Evolutionary conservation across 2,329 filamentous ascomycete genomes (phyloP), one percentile per base, ranked within the genome.

Genomic region (Beauveria medogensis): DNA sequence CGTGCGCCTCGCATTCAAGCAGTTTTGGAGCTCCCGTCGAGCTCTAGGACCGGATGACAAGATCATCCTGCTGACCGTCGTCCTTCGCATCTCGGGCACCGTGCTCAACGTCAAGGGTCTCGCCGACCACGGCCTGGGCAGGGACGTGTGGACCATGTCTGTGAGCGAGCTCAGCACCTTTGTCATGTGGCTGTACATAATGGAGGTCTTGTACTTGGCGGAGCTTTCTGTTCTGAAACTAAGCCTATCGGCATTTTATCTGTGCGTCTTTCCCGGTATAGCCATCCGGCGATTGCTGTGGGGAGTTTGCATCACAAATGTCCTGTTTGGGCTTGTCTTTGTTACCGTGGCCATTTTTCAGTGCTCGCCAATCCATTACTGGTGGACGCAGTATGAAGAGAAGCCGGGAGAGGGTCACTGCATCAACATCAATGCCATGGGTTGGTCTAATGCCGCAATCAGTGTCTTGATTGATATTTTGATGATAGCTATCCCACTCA

Each of bases 231-330:
- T 81, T 28, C 72, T 80, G 18, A 82, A 84, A 64, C 68, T 81
- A 5, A 76, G 81, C 0, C 72, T 85, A 26, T 70, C 85, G 1
- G 74, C 80, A 65, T 83, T 85, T 68, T 84, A 83, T 65, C 70
- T 82, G 5, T 77, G 80, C 57, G 79, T 85, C 60, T 85, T 85
- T 63, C 79, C 79, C 0, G 66, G 69, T 0, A 62, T 57, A 0
- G 61, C 53, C 3, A 73, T 82, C 10, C 73, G 74, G 16, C 70
- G 69, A 6, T 52, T 79, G 14, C 70, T 82, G 6, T 76, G 73
- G 70, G 72, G 63, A n/a, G 79, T 78, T 0, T 65, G 80, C 41
- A 64, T 65, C 4, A 72, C 80, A 59, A 75, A 74, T 50, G 44
- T 68, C 5, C 9, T 75, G 1, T 78, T 74, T 57, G 77, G 78